Evolutionary conservation across 305 asterid genomes (phyloP), one percentile per base, ranked within the genome.

Genomic region (Rubia peregrina): DNA sequence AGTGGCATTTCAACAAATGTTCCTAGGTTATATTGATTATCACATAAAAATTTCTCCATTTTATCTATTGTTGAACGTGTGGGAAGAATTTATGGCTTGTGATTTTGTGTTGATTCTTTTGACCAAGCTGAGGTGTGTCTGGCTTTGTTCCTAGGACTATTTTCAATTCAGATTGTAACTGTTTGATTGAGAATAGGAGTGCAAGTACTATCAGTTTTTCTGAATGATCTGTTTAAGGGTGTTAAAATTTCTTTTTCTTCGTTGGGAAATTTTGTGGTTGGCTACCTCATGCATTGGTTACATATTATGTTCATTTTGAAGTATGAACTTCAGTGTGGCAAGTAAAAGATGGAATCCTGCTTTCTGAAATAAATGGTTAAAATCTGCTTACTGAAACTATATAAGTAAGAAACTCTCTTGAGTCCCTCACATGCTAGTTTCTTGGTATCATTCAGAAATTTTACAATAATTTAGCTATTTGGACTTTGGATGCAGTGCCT

Each of bases 401-500:
- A 33, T 6, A 38, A 38, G 36, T 33, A 33, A 60, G 10, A 59
- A 22, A 30, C 36, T 42, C 26, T 42, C 13, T 0, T 6, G 44
- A 55, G 16, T 55, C 33, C 19, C 24, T 43, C 24, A 33, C 22
- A 19, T 17, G 14, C 22, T 9, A 51, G 63, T 57, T 63, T 53
- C 16, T 67, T 72, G 26, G 55, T 51, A 46, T 63, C 16, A 48
- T 65, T 69, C 56, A 17, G 40, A 41, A 48, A 7, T 43, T 62
- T 44, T 24, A 59, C 13, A 12, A 4, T 24, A 19, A 30, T 64
- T 66, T 40, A 42, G 17, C 21, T n/a, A 71, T 61, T 70, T 69
- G 60, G 12, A 75, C 69, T 71, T 83, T 60, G 77, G 71, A 75
- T 88, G 90, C 96, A 94, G 99, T 84, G 97, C 89, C 57, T 81